Base-by-base conservation (phyloP, 2,329 filamentous ascomycete genomes). In the Allantophomopsis lycopodina region DNA sequence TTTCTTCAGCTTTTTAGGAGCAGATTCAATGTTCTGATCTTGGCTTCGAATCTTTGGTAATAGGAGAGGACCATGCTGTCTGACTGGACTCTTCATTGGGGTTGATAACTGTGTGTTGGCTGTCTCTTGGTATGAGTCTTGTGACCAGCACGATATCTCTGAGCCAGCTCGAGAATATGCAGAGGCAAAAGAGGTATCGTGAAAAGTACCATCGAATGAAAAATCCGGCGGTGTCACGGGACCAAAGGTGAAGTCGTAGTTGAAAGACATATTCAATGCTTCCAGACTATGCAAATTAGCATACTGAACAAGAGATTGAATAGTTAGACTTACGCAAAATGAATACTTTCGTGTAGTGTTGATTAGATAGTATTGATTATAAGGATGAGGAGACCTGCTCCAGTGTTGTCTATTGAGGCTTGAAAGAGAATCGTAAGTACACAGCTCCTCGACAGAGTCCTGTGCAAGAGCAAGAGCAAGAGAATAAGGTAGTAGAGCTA, bases 1-100 rank as follows among this genome's bases (percentile, higher is more conserved):
- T 56, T 72, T 65, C 66, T 74, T 58, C 60, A 71, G 53, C 51
- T 77, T 71, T 60, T 81, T 76, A 35, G 69, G 64, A 38, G 67
- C 64, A 32, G 72, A 72, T 48, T 79, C 75, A 45, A 86, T 73
- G 45, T 79, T 70, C 60, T 89, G 82, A 61, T 94, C 86, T 61
- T 91, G 86, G 32, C 75, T 75, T 44, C 86, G 75, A 63, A 93
- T 88, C 69, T 87, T 91, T 54, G 86, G 86, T 23, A 94, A 69
- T 43, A 94, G 66, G 37, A 85, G 66, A 38, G 85, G 84, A 39
- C 85, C 84, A 61, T 87, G 80, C 45, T 85, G 80, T 44, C 79
- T 73, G 50, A 88, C 73, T 44, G 84, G 83, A 28, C 83, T 82
- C 46, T 72, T 68, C 39, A 70, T 71, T 39, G 83, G 83, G 11